A percentile compares a stretch with the other conserved stretches of the same genome.
Evolutionary conservation across 768 basidiomycete genomes (phyloP).

Genomic region (Phylloporus scabripes): DNA sequence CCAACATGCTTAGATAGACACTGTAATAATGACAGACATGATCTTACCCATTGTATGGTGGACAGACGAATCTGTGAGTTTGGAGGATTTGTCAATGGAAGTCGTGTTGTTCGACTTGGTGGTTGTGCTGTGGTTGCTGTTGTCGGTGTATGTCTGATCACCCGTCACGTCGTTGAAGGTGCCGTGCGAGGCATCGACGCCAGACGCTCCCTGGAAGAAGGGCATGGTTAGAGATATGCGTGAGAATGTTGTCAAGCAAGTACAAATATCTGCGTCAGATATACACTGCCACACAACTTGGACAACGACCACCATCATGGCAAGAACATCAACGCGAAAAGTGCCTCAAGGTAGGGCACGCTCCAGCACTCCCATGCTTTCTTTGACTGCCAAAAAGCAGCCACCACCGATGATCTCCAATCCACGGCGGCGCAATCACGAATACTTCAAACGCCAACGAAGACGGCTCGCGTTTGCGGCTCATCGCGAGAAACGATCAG

Average conservation of each 20-base stretch:
- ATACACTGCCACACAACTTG: background rate
- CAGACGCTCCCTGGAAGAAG: constrained; percentile 21
- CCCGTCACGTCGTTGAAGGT: constrained; percentile 20
- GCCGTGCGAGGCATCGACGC: constrained; percentile 12
- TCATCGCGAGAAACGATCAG: constrained; percentile 23
- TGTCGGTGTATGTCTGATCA: constrained; percentile 16
- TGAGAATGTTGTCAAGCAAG: background rate
- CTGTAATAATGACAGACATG: background rate
- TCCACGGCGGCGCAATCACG: constrained; percentile 18
- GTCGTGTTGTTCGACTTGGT: constrained; percentile 18
- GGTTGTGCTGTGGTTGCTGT: constrained; percentile 14
- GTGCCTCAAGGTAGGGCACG: constrained; percentile 26
- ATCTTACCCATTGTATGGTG: constrained; percentile 22
- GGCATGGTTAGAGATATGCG: constrained; percentile 10
- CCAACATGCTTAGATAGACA: background rate
- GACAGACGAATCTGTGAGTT: constrained; percentile 18
- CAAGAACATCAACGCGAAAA: constrained; percentile 18
- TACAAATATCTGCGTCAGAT: constrained; percentile 3
- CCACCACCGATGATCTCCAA: constrained; percentile 8
- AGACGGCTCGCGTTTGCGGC: constrained; percentile 18
- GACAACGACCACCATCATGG: constrained; percentile 6
- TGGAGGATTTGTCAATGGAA: constrained; percentile 11
- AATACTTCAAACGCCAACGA: constrained; percentile 17
- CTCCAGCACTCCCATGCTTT: constrained; percentile 18
- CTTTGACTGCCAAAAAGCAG: constrained; percentile 26